A percentile compares a stretch with the other conserved stretches of the same genome.
Conservation (phyloP, 345 rosid genomes). For the Laguncularia racemosa region DNA sequence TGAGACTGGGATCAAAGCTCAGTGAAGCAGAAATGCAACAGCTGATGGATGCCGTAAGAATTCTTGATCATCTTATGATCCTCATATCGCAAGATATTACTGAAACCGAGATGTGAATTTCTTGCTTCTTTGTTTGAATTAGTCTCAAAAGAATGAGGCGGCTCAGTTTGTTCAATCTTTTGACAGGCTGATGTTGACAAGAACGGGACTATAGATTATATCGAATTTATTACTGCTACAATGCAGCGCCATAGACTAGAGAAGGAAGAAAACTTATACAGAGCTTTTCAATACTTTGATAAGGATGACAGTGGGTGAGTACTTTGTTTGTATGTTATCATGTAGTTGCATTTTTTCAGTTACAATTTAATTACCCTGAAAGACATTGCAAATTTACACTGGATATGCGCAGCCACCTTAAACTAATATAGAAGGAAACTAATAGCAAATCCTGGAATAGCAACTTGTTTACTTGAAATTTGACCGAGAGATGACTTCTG, state of each 20-base stretch:
- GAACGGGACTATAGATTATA: conserved; percentile 77
- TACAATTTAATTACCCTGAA: too few species aligned
- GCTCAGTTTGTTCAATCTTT: not conserved
- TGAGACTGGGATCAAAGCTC: conserved; percentile 75
- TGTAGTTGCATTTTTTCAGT: too few species aligned
- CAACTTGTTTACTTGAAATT: too few species aligned
- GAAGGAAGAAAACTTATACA: conserved; percentile 60
- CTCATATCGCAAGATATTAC: not conserved
- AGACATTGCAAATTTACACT: too few species aligned
- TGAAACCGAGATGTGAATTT: not conserved
- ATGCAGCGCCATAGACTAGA: conserved; percentile 82
- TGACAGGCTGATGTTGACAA: conserved; percentile 86
- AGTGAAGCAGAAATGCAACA: conserved; percentile 67
- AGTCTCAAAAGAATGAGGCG: not conserved
- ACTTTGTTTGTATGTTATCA: not conserved
- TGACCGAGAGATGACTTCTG: too few species aligned
- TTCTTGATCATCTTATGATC: not conserved
- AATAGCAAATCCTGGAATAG: too few species aligned
- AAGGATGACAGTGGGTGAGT: conserved; percentile 74
- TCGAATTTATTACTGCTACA: conserved; percentile 78
- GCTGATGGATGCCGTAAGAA: conserved; percentile 93
- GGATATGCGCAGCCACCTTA: too few species aligned
- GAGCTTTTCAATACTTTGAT: conserved; percentile 80
- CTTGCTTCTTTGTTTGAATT: not conserved
- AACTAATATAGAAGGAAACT: too few species aligned